Evolutionary conservation across 306 rosid genomes (phyloP), one percentile per base, ranked within the genome.

Genomic region (Argentina anserina): DNA sequence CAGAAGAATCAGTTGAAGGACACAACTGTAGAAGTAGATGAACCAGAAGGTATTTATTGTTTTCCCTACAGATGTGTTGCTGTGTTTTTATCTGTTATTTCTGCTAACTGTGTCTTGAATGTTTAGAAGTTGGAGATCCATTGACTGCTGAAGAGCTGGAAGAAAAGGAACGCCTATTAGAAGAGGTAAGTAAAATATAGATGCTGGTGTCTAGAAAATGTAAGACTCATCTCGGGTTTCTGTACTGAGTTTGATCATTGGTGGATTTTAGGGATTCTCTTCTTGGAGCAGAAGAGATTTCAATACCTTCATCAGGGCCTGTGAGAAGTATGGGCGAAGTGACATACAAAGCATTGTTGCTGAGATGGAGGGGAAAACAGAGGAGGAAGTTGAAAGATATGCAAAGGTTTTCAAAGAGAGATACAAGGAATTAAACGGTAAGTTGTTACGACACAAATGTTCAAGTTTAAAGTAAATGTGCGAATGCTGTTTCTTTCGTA

Each of bases 281-380:
- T 83, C 99, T 55, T 94, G 99, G 99, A 94, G 93, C 81, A 79
- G 99, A 39, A 91, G 88, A 83, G 99, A 94, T 83, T 94, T 94
- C 74, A 94, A 91, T 80, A 88, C 97, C 61, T 94, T 94, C 82
- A 86, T 91, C 59, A 94, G 97, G 86, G 99, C 97, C 66, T 94
- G 99, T 79, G 99, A 94, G 86, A 94, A 89, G 83, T 94, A 94
- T 85, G 99, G 99, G 61, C 89, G 99, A 74, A 83, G 80, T 74
- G 98, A 94, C 79, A 89, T 91, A 23, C 90, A 77, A 77, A 80
- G 86, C 76, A 89, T 91, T 79, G 96, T 94, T 75, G 86, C 90
- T 25, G 98, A 94, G 81, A 89, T 94, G 98, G 98, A 94, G 74
- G 99, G 97, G 39, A 94, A 91, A 90, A 82, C 91, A 37, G 96